Base-by-base conservation (phyloP, 495 filamentous ascomycete species). In the Sphaerosporella brunnea region DNA sequence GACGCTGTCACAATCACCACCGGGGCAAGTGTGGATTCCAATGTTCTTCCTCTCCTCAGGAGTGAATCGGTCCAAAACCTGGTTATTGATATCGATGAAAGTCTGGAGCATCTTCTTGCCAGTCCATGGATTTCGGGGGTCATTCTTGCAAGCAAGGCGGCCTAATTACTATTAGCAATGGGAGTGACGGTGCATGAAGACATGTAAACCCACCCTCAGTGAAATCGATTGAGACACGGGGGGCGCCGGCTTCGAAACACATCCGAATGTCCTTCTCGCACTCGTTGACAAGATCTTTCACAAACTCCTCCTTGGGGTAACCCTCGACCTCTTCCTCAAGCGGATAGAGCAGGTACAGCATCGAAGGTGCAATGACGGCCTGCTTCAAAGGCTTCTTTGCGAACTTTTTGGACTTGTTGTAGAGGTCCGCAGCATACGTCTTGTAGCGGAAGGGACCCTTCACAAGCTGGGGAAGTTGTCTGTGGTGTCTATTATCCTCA, bases 241-340 rank as follows among this genome's bases (percentile, higher is more conserved):
- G 47, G 16, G 64, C 65, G 9, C 66, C 65, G 3, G 56, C 62
- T 36, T 64, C 60, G 50, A 68, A 68, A 35, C 64, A 68, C 37
- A 59, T 58, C 5, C 66, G 52, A 42, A 68, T 68, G 47, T 68
- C 65, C 51, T 65, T 68, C 45, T 64, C 65, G 34, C 66, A 68
- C 46, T 66, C 65, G 35, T 65, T 26, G 2, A 68, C 66, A n/a
- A 68, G 54, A 50, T 68, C 64, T 18, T 64, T 47, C 4, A 66
- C 59, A 41, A 68, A 68, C 32, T 62, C 48, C 23, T 61, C 62
- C 23, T 55, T 61, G 10, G 53, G 38, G 50, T 68, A 68, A 10
- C 60, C 66, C 35, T 62, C 60, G 13, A 68, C 48, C 1, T 52
- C 54, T 2, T 51, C 55, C 23, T 66, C 54, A n/a, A 68, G 56